Base-by-base conservation (phyloP, 805 yeast genomes). In the Isabelozyma rhagii region DNA sequence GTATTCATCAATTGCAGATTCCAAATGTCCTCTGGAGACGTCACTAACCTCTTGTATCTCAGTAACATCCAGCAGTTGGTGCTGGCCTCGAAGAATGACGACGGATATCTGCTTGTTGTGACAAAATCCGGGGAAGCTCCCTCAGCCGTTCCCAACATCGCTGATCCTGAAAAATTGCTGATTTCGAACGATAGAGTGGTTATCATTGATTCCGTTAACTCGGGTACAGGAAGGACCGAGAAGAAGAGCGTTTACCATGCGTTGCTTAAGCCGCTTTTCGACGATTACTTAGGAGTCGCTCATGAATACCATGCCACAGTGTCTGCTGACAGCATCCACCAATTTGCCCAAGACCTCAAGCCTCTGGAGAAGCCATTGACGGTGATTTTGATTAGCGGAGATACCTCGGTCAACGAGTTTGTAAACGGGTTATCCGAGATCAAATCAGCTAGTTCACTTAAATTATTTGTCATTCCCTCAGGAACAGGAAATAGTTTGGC, bases 401-500 rank as follows among this genome's bases (percentile, higher is more conserved):
- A 92, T 61, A 91, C 97, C 0, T 84, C 96, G 1, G 70, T 89
- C 5, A 82, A 79, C 45, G 97, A 92, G 63, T 81, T 92, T 46
- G 57, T 89, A 48, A 91, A 91, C 61, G 71, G 65, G 15, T 62
- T 78, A 27, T 38, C 17, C 21, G 47, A 38, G 52, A 15, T 18
- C 6, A 41, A 49, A 2, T 41, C 46, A 1, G 3, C 36, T 8
- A 31, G n/a, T 31, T 13, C 36, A 8, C 47, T 72, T 6, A 55
- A 58, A 1, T 47, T 81, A 2, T 56, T 67, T 36, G 68, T 69
- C 39, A 63, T 92, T 13, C 96, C 97, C 0, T 74, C 83, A 51
- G 97, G 97, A 1, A 86, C 96, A 0, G 97, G 96, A 0, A 92
- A 92, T 63, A 91, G 96, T 1, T 71, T 89, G 51, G 80, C 89